These are phyloP conservation scores for Phaeophleospora eucalypticola DNA, from an alignment of 2,329 filamentous ascomycete species.

Conservation along the genomic window DNA sequence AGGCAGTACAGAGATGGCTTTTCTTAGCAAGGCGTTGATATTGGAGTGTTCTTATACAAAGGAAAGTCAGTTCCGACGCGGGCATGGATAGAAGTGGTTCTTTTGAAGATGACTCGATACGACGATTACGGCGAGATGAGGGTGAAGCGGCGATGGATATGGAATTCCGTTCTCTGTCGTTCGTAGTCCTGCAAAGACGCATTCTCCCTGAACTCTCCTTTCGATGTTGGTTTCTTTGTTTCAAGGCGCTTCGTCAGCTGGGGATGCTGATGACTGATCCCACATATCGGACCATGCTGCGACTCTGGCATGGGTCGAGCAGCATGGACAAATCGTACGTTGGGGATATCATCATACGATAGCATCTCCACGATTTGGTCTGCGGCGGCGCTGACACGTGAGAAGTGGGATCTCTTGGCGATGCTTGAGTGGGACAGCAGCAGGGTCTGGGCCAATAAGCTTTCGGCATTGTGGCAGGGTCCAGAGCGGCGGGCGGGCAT, in stretches of 20 bases:
- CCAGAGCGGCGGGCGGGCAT: not conserved
- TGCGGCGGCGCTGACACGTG: conserved; percentile 1
- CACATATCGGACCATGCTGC: too few species aligned
- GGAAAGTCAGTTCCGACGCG: too few species aligned
- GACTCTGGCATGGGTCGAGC: too few species aligned
- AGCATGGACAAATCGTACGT: conserved; percentile 1
- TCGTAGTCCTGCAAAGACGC: too few species aligned
- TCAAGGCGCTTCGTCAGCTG: too few species aligned
- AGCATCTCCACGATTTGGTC: not conserved
- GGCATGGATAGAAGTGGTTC: too few species aligned
- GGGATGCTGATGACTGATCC: too few species aligned
- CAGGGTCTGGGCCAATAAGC: not conserved
- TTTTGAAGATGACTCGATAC: not conserved
- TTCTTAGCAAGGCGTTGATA: conserved; percentile 2
- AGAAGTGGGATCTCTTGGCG: conserved; percentile 1
- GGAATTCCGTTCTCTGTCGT: not conserved
- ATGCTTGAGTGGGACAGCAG: not conserved
- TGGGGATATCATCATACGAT: not conserved
- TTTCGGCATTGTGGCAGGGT: not conserved
- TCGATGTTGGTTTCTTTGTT: too few species aligned
- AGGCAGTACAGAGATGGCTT: not conserved
- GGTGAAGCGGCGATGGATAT: not conserved
- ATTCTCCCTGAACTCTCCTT: too few species aligned
- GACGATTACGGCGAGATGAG: conserved; percentile 1
- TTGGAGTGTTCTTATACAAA: conserved; percentile 1